Evolutionary conservation across 305 asterid species (phyloP).

Genomic region (Solanum hybrid): DNA sequence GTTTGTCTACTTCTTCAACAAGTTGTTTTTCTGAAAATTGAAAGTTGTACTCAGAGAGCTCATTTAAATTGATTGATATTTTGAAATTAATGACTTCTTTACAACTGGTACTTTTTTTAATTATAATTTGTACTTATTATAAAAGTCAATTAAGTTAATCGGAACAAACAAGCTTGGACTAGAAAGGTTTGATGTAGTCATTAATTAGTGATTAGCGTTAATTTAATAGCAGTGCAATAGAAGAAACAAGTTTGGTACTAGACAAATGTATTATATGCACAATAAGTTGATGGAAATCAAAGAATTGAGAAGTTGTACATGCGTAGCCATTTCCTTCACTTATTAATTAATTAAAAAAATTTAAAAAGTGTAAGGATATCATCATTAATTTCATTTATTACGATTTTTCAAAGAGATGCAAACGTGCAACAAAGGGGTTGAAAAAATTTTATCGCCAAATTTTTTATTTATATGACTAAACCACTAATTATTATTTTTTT

Average conservation of each 20-base stretch:
- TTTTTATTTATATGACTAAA: not conserved
- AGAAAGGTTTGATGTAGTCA: not conserved
- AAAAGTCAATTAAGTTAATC: not conserved
- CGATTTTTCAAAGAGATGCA: not conserved
- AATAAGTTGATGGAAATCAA: not conserved
- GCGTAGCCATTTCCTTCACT: not conserved
- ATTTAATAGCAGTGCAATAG: not conserved
- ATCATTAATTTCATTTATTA: not conserved
- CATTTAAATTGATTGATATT: not conserved
- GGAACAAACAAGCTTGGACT: not conserved
- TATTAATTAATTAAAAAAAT: not conserved
- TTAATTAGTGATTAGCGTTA: no score
- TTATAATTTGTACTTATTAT: no score
- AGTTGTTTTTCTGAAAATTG: not conserved
- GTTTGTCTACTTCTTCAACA: not conserved
- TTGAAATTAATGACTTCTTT: not conserved
- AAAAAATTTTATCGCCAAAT: rapidly evolving
- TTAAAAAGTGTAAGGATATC: not conserved
- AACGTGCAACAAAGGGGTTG: not conserved
- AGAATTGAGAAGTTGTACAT: not conserved
- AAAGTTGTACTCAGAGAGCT: not conserved
- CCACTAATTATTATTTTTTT: no score
- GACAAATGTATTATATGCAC: not conserved
- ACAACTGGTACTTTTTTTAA: not conserved
- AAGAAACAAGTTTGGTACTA: not conserved